Base-by-base conservation (phyloP, 2,329 filamentous ascomycete genomes). In the Neonectria magnoliae region DNA sequence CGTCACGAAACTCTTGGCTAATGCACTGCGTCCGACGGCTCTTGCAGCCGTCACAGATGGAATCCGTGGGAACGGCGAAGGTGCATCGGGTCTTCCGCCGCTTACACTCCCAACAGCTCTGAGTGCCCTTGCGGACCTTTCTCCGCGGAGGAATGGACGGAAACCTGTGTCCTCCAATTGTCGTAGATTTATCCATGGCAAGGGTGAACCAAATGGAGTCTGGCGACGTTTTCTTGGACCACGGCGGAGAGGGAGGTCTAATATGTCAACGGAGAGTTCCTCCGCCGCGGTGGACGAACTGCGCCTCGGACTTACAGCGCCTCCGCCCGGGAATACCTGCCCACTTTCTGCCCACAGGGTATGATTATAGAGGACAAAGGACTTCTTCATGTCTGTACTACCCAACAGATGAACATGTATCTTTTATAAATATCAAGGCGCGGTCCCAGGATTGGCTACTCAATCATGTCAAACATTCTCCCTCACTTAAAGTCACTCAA, bases 51-150 rank as follows among this genome's bases (percentile, higher is more conserved):
- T 58, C 42, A 8, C 64, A 67, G 22, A 33, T 29, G n/a, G 48
- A 18, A 31, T 61, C 62, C 3, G 48, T 38, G 8, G 47, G 31
- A 25, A 45, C 14, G 3, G 42, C 44, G 31, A 61, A 67, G 7
- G 62, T 53, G n/a, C 64, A 67, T 10, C 64, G 64, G 44, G 58
- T 36, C 38, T 67, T 67, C 8, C 62, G 61, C 1, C 62, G 53
- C 36, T 66, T 66, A 36, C 64, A 66, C 29, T 66, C 64, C 64
- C 60, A 66, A 42, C 64, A 66, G 33, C 64, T 67, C 16, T 54
- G 64, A 9, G 64, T 67, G 29, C 64, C 64, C 29, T 67, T 65
- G 29, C 64, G 64, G 45, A 67, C 47, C 29, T 60, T 60, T 31
- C 64, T 38, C 36, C 36, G 36, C 36, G 36, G 36, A 5, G 36